Evolutionary conservation across 768 basidiomycete species (phyloP), one percentile per base, ranked within the genome.

Genomic region (Tephrocybe sp.): DNA sequence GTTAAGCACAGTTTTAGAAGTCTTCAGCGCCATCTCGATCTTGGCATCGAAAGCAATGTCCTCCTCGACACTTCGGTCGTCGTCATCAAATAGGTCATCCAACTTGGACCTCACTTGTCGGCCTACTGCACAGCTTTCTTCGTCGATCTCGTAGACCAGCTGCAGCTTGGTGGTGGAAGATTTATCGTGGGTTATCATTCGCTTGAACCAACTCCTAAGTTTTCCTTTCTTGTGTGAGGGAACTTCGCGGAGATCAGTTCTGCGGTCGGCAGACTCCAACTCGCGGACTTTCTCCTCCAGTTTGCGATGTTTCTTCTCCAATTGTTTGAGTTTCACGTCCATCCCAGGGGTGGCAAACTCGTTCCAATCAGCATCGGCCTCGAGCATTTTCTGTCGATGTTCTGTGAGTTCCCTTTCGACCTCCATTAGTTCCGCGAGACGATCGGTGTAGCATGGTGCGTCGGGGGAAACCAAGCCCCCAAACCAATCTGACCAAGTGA

Each of bases 131-230:
- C 72, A 77, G 21, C 58, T 52, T 3, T 61, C 61, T 49, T 70
- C 69, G 34, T 76, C 71, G 19, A 76, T 59, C 12, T 75, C 75
- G 19, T 69, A 60, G 18, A 69, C 68, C 19, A 78, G 61, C 49
- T 74, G 68, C 10, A 74, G 53, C 42, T 61, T 71, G 12, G 61
- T 46, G 2, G 67, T 56, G n/a, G 50, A 40, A 22, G 39, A 8
- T 21, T 69, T 71, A 19, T 72, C 69, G 2, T 68, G 61, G 7
- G 67, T 56, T 23, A 85, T 70, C 53, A 84, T 84, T 54, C 77
- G 79, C 65, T 75, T 81, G 58, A 83, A 65, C 86, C 86, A 87
- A 4, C 77, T 72, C 55, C 79, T 84, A 38, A 87, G 61, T 54
- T 73, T 79, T 39, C 76, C 72, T 4, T 77, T 67, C 12, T 75